phyloP scores from a whole-genome alignment of 208 protist species.

The Trypanosoma mega region DNA sequence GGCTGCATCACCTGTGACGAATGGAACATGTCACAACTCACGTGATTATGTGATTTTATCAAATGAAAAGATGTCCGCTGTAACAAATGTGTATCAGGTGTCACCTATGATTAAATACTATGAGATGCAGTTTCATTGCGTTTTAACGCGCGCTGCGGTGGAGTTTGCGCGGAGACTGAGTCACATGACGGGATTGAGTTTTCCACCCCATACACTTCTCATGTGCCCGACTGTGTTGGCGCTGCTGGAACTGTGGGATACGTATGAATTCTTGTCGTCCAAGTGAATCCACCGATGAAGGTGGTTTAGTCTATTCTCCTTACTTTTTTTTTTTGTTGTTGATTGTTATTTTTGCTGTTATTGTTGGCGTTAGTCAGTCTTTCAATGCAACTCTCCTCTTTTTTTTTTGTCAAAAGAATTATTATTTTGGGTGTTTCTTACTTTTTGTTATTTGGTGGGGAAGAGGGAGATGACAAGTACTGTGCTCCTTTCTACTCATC shows the following conservation, averaged over 20 bases:
- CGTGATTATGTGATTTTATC: conserved; percentile 10
- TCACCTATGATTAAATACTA: conserved; percentile 64
- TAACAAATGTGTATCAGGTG: conserved; percentile 69
- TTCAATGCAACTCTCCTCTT: no score
- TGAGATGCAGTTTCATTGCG: conserved; percentile 70
- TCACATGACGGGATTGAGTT: conserved; percentile 47
- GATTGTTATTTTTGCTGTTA: not conserved
- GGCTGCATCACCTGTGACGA: no score
- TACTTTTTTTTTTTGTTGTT: conserved; percentile 11
- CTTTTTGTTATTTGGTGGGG: no score
- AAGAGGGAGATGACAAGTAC: no score
- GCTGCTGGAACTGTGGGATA: conserved; percentile 77
- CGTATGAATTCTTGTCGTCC: conserved; percentile 56
- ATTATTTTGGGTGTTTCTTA: no score
- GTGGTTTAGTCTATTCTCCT: conserved; percentile 1
- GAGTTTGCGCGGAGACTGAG: conserved; percentile 44
- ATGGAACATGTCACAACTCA: no score
- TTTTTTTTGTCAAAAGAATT: no score
- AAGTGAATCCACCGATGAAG: not conserved
- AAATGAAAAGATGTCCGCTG: conserved; percentile 9
- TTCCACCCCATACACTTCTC: conserved; percentile 66
- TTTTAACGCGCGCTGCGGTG: conserved; percentile 55
- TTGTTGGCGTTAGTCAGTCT: not conserved
- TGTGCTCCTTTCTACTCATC: no score
- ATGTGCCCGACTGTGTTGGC: conserved; percentile 74